Conservation (phyloP, 164 flowering plant species). For the Aristolochia californica region DNA sequence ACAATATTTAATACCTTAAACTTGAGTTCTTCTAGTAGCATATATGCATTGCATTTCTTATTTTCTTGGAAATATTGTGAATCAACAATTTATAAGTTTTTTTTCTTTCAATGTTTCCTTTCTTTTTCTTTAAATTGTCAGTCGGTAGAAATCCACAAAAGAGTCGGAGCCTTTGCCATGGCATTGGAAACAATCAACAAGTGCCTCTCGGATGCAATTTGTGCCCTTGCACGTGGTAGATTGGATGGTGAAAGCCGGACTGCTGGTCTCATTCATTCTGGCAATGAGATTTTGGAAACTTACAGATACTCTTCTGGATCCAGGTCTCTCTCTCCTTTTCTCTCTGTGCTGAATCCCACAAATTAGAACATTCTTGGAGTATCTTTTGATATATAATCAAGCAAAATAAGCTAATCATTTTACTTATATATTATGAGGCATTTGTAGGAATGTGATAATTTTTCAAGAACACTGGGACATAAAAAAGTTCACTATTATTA, state of each 20-base stretch:
- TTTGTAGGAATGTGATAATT: too few relatives aligned
- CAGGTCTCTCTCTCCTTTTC: slow-evolving; percentile 55
- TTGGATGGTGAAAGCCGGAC: slow-evolving; percentile 89
- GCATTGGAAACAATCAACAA: slow-evolving; percentile 90
- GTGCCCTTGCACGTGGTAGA: slow-evolving; percentile 77
- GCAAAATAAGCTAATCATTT: too few relatives aligned
- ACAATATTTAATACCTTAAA: too few relatives aligned
- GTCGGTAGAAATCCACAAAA: slow-evolving; percentile 86
- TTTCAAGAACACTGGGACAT: background rate
- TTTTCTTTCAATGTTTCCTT: too few relatives aligned
- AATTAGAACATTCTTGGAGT: too few relatives aligned
- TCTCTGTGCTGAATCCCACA: too few relatives aligned
- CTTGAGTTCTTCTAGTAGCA: too few relatives aligned
- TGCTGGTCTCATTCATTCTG: slow-evolving; percentile 76
- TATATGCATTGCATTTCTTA: too few relatives aligned
- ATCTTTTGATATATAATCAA: too few relatives aligned
- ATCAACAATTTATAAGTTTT: too few relatives aligned
- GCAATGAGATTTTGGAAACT: slow-evolving; percentile 71
- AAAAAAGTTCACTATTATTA: background rate
- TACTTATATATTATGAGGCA: too few relatives aligned
- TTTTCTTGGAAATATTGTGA: too few relatives aligned
- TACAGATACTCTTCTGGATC: slow-evolving; percentile 63
- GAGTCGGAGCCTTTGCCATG: slow-evolving; percentile 84
- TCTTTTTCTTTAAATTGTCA: slow-evolving; percentile 15
- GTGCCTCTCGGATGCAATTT: slow-evolving; percentile 87